Conservation (phyloP, 225 moss, liverwort and hornwort species). For the Ulota crispa region DNA sequence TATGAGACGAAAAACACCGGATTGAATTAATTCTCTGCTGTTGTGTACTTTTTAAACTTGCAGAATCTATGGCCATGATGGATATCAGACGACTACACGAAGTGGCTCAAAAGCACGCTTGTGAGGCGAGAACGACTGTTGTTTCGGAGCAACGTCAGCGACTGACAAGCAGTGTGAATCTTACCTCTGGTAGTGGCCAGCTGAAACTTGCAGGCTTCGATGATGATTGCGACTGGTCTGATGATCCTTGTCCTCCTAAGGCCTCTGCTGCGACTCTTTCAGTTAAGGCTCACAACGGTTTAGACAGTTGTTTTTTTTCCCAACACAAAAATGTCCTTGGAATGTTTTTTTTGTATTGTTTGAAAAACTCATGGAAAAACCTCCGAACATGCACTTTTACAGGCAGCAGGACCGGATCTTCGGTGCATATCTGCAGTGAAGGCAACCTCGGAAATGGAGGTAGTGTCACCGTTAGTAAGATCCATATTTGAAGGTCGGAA, state of each 20-base stretch:
- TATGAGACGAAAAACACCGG: background rate
- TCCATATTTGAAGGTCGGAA: conserved; percentile 52
- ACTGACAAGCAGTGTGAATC: conserved; percentile 7
- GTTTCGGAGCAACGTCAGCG: background rate
- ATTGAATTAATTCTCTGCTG: background rate
- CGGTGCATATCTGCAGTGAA: background rate
- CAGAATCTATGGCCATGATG: conserved; percentile 12
- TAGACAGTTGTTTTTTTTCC: conserved; percentile 30
- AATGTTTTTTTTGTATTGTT: background rate
- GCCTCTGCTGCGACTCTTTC: conserved; percentile 21
- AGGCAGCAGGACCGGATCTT: conserved; percentile 23
- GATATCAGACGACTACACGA: conserved; percentile 20
- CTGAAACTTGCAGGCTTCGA: conserved; percentile 36
- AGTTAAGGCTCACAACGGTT: conserved; percentile 37
- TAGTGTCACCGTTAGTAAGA: conserved; percentile 43
- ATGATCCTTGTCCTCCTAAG: conserved; percentile 15
- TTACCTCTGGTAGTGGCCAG: conserved; percentile 20
- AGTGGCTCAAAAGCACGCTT: conserved; percentile 20
- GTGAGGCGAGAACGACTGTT: background rate
- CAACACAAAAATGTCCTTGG: background rate
- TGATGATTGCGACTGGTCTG: conserved; percentile 46
- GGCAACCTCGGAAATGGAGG: conserved; percentile 27
- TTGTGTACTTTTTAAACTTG: background rate
- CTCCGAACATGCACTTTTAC: conserved; percentile 15
- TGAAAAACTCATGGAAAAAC: conserved; percentile 5